Evolutionary conservation across 768 basidiomycete species (phyloP).

Genomic region (Arthromyces matolae): DNA sequence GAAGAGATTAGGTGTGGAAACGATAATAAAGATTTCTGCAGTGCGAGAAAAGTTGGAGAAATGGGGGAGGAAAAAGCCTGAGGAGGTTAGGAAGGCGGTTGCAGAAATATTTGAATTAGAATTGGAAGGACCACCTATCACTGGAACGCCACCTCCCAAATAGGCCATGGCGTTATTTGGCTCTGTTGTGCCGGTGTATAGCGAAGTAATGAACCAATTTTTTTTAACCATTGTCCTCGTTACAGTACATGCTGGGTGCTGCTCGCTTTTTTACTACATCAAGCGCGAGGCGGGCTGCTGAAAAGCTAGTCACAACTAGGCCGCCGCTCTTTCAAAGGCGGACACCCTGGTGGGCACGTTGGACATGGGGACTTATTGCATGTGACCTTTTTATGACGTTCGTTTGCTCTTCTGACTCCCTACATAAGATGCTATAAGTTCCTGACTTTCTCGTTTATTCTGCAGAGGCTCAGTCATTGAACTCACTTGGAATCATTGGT

Average conservation of each 20-base stretch:
- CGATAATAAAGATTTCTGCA: background rate
- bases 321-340: slow-evolving; percentile 26
- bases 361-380: slow-evolving; percentile 26
- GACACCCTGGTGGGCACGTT: slow-evolving; percentile 30
- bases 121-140: slow-evolving; percentile 10
- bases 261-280: slow-evolving; percentile 11
- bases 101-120: slow-evolving; percentile 26
- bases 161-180: slow-evolving; percentile 7
- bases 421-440: too few relatives aligned
- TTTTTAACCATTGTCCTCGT: too few relatives aligned
- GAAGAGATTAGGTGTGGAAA: slow-evolving; percentile 1
- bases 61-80: slow-evolving; percentile 5
- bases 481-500: slow-evolving; percentile 33
- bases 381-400: slow-evolving; percentile 31
- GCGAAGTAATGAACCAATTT: too few relatives aligned
- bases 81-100: slow-evolving; percentile 15
- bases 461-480: slow-evolving; percentile 31
- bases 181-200: slow-evolving; percentile 3
- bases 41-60: background rate
- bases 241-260: slow-evolving; percentile 13
- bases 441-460: too few relatives aligned
- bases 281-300: slow-evolving; percentile 3
- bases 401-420: slow-evolving; percentile 5
- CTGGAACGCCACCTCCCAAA: slow-evolving; percentile 6
- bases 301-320: slow-evolving; percentile 6